These are phyloP conservation scores for Mycena albidolilacea DNA, from an alignment of 768 basidiomycete species.

Conservation along the genomic window DNA sequence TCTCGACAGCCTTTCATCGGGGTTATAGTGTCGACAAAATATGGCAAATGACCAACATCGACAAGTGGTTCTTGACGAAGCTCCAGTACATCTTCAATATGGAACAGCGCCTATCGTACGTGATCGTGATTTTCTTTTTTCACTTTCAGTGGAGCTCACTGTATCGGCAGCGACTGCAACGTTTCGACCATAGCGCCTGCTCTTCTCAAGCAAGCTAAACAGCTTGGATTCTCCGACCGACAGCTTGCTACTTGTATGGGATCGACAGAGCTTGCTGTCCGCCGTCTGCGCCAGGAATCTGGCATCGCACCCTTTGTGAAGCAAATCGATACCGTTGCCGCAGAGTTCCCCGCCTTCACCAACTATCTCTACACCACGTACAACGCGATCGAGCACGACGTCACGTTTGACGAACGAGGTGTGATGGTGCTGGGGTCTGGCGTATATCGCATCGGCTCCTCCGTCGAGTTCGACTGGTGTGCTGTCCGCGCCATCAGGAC, in stretches of 20 bases:
- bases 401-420: constrained; percentile 91
- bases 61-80: constrained; percentile 97
- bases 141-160: constrained; percentile 14
- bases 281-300: constrained; percentile 88
- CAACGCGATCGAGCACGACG: constrained; percentile 95
- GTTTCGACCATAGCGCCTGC: constrained; percentile 74
- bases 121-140: constrained; percentile 36
- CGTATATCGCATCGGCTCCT: constrained; percentile 98
- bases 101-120: constrained; percentile 84
- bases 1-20: constrained; percentile 92
- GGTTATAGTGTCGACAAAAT: constrained; percentile 97
- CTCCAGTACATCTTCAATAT: constrained; percentile 88
- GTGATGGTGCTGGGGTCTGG: constrained; percentile 99
- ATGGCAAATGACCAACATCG: constrained; percentile 98
- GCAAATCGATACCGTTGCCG: constrained; percentile 99
- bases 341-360: constrained; percentile 98
- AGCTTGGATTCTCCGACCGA: constrained; percentile 96
- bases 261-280: constrained; percentile 94
- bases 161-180: constrained; percentile 66
- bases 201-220: constrained; percentile 87
- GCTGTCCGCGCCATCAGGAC: constrained; percentile 98
- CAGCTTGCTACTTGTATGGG: constrained; percentile 87
- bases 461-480: constrained; percentile 99
- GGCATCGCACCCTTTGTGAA: constrained; percentile 93
- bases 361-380: constrained; percentile 99